Percentiles rank a stretch among this genome's conserved stretches.
Conservation (phyloP, 192 early-diverging fungal genomes). For the Coemansia umbellata region DNA sequence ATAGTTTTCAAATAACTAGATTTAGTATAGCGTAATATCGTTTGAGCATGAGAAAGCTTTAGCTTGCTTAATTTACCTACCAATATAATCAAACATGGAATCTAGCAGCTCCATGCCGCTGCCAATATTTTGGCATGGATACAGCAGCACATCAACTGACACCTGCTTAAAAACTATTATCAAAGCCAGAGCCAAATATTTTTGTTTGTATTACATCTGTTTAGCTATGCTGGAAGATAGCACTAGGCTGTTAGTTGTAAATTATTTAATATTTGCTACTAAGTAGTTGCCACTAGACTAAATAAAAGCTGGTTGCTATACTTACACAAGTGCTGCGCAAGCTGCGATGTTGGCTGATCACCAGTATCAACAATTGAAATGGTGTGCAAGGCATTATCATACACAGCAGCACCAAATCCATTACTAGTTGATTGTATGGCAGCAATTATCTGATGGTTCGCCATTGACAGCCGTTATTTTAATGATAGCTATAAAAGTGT, state of each 20-base stretch:
- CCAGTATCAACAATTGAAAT: conserved; percentile 3
- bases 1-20: no score
- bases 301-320: not conserved
- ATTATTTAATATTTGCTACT: no score
- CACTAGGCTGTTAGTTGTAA: no score
- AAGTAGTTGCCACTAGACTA: not conserved
- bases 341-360: not conserved
- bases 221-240: not conserved
- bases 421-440: conserved; percentile 6
- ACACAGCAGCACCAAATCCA: conserved; percentile 27
- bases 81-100: no score
- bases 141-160: conserved; percentile 4
- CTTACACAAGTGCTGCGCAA: conserved; percentile 4
- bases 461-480: no score
- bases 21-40: no score
- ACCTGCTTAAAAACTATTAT: conserved; percentile 33
- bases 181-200: not conserved
- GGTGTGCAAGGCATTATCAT: conserved; percentile 7
- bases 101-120: no score
- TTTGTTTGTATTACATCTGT: not conserved
- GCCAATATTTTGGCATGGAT: no score
- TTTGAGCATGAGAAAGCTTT: no score
- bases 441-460: conserved; percentile 25
- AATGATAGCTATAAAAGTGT: no score
- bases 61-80: no score